These are phyloP conservation scores for Candida orba DNA, from an alignment of 805 yeast genomes.

Conservation along the genomic window DNA sequence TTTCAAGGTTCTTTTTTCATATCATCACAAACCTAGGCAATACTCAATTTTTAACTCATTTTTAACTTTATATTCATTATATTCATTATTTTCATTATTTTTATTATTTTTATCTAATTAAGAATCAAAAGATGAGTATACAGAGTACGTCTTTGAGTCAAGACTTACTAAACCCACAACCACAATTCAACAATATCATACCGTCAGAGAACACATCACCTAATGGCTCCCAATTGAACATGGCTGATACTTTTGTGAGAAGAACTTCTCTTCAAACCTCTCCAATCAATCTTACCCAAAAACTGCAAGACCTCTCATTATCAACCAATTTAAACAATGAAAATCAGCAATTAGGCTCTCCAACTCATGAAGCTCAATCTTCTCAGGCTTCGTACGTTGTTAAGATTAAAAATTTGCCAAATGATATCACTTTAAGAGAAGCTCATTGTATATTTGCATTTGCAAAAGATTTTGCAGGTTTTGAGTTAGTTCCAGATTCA, in stretches of 20 bases:
- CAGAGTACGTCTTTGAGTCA: slow-evolving; percentile 3
- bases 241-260: slow-evolving; percentile 11
- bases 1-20: too few species aligned
- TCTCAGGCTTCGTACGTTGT: slow-evolving; percentile 22
- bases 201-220: slow-evolving; percentile 18
- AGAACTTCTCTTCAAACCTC: slow-evolving; percentile 19
- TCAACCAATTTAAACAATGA: slow-evolving; percentile 2
- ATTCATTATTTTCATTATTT: too few species aligned
- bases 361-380: slow-evolving; percentile 1
- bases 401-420: slow-evolving; percentile 51
- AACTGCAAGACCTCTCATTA: slow-evolving; percentile 14
- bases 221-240: slow-evolving; percentile 12
- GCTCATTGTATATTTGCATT: slow-evolving; percentile 60
- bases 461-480: slow-evolving; percentile 51
- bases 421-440: slow-evolving; percentile 59
- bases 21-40: too few species aligned
- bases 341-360: slow-evolving; percentile 3
- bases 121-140: slow-evolving; percentile 3
- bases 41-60: too few species aligned
- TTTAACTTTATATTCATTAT: too few species aligned
- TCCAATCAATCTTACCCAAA: slow-evolving; percentile 17
- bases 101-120: too few species aligned
- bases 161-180: slow-evolving; percentile 4
- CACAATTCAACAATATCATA: slow-evolving; percentile 11
- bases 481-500: slow-evolving; percentile 38